Evolutionary conservation across 129 eudicot genomes (phyloP).

Genomic region (Mikania micrantha): DNA sequence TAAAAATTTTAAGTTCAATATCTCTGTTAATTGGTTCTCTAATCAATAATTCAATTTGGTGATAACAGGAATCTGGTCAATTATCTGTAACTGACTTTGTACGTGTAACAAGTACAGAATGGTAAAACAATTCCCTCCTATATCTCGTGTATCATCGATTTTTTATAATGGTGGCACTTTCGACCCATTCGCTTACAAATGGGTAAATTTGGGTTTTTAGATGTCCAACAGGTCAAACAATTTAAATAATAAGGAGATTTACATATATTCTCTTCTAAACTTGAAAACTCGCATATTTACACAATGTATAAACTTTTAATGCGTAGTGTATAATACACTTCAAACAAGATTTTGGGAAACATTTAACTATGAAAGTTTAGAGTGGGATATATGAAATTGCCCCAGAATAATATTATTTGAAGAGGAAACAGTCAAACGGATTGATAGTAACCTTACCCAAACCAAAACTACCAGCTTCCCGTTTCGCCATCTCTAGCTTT

Average conservation of each 20-base stretch:
- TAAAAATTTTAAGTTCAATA: neutral
- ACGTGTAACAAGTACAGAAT: constrained; percentile 90
- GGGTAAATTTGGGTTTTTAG: neutral
- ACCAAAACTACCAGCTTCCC: neutral
- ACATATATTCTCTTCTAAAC: no score
- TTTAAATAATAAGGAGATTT: neutral
- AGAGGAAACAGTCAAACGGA: neutral
- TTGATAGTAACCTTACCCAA: neutral
- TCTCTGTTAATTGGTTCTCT: neutral
- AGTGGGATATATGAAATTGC: no score
- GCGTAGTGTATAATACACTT: no score
- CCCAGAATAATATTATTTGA: no score
- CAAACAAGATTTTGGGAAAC: no score
- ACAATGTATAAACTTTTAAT: no score
- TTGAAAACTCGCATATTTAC: no score
- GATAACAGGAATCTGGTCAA: constrained; percentile 83
- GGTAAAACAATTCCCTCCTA: constrained; percentile 39
- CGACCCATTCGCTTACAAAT: neutral
- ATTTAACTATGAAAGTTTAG: no score
- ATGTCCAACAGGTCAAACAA: neutral
- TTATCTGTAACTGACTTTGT: constrained; percentile 81
- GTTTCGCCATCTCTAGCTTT: neutral
- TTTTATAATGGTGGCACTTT: neutral
- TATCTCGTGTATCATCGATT: neutral
- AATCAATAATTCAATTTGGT: constrained; percentile 2